phyloP scores from a whole-genome alignment of 768 basidiomycete genomes.

The Suillus discolor region DNA sequence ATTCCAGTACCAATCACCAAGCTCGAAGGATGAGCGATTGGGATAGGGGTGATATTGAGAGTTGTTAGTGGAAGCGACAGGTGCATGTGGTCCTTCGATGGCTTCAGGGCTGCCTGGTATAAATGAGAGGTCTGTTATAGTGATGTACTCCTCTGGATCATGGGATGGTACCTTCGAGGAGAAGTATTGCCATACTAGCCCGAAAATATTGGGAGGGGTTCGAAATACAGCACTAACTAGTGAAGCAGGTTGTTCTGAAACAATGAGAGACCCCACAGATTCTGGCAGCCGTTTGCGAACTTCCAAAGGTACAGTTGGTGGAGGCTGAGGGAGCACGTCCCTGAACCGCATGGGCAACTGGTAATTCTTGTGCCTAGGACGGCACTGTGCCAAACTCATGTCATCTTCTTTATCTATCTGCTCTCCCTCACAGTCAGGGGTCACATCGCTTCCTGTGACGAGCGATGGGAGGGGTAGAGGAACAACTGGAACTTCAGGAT shows the following conservation, averaged over 20 bases:
- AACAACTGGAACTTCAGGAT: not conserved
- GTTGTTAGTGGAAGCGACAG: too few relatives aligned
- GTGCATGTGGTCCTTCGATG: too few relatives aligned
- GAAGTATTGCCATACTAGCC: not conserved
- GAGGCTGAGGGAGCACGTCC: constrained; percentile 10
- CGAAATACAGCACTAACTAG: not conserved
- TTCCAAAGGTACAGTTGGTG: not conserved
- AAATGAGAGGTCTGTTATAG: not conserved
- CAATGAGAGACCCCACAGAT: not conserved
- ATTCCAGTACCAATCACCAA: constrained; percentile 18
- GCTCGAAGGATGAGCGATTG: not conserved
- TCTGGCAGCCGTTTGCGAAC: not conserved
- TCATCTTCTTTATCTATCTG: not conserved
- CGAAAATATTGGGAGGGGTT: not conserved
- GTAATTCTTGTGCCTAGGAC: not conserved
- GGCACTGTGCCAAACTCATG: not conserved
- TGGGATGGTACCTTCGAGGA: not conserved
- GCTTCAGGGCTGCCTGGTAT: not conserved
- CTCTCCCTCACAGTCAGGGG: too few relatives aligned
- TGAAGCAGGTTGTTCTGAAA: not conserved
- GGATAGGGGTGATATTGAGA: too few relatives aligned
- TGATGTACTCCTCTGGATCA: not conserved
- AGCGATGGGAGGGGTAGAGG: not conserved
- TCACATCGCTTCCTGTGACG: too few relatives aligned
- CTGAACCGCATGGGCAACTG: constrained; percentile 5